A percentile compares a stretch with the other conserved stretches of the same genome.
Conservation (phyloP, 139 green algal species). For the Chlamydomonas incerta region DNA sequence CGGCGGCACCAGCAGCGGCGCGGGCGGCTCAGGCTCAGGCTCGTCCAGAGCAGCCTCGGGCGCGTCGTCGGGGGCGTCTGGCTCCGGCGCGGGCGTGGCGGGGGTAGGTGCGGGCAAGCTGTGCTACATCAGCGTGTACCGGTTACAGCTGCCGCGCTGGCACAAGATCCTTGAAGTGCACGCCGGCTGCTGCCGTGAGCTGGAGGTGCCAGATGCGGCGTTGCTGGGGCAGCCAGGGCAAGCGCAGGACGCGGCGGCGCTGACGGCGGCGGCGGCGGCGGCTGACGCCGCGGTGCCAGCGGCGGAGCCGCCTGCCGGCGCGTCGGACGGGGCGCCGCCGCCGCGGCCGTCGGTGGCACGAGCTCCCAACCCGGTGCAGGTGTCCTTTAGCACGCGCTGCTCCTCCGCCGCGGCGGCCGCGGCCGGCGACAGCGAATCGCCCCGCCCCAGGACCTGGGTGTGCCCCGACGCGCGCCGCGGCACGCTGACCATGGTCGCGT, state of each 20-base stretch:
- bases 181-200: conserved; percentile 11
- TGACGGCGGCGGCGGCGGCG: background rate
- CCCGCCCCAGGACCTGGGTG: background rate
- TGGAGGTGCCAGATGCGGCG: background rate
- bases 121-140: conserved; percentile 43
- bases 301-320: too few species aligned
- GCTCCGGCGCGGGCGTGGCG: too few species aligned
- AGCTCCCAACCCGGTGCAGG: conserved; percentile 10
- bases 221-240: too few species aligned
- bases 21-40: background rate
- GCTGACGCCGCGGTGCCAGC: background rate
- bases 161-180: conserved; percentile 25
- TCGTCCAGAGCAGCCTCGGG: background rate
- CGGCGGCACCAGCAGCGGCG: background rate
- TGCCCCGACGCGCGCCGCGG: conserved; percentile 4
- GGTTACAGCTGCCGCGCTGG: conserved; percentile 26
- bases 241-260: background rate
- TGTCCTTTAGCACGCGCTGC: conserved; percentile 25
- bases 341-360: background rate
- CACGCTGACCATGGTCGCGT: conserved; percentile 15
- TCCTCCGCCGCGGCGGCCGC: conserved; percentile 20
- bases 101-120: background rate
- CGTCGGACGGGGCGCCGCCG: background rate
- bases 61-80: background rate
- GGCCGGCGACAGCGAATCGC: too few species aligned